Conservation (phyloP, 805 yeast genomes). For the Kodamaea hsintzibuensis region DNA sequence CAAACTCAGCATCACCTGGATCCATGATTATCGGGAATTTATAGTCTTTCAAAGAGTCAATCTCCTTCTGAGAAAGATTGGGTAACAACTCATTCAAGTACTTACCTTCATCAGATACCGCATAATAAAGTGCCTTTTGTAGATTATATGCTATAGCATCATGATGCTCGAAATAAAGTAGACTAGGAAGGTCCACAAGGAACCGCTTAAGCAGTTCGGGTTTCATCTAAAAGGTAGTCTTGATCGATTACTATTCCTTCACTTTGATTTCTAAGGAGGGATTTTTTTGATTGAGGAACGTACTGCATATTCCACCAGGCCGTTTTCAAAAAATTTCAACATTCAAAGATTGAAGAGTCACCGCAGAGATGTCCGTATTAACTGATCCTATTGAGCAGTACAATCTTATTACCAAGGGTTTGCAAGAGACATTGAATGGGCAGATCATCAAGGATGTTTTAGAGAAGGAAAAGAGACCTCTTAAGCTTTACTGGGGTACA, state of each 20-base stretch:
- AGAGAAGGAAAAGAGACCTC: slow-evolving; percentile 77
- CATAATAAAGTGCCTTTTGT: slow-evolving; percentile 31
- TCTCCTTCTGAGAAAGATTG: neutral
- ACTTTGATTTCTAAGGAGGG: slow-evolving; percentile 4
- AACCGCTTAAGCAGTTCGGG: slow-evolving; percentile 24
- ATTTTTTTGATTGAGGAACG: neutral
- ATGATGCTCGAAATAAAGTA: slow-evolving; percentile 14
- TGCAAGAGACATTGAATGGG: slow-evolving; percentile 89
- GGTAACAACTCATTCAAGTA: slow-evolving; percentile 16
- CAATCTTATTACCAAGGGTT: slow-evolving; percentile 75
- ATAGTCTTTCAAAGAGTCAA: neutral
- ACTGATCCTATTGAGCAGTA: slow-evolving; percentile 63
- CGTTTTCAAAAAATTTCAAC: neutral
- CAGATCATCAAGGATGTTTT: slow-evolving; percentile 84
- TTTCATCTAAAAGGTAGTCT: neutral
- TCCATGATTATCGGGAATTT: neutral
- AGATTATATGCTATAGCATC: slow-evolving; percentile 21
- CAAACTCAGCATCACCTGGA: neutral
- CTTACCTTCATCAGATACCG: slow-evolving; percentile 21
- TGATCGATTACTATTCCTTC: neutral
- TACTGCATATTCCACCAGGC: neutral
- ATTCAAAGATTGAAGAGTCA: neutral
- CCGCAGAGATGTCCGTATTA: slow-evolving; percentile 20
- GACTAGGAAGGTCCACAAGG: slow-evolving; percentile 27
- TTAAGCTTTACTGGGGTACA: slow-evolving; percentile 96